A percentile compares a stretch with the other conserved stretches of the same genome.
phyloP scores from a whole-genome alignment of 169 alveolate species.

The Plasmodium malariae region DNA sequence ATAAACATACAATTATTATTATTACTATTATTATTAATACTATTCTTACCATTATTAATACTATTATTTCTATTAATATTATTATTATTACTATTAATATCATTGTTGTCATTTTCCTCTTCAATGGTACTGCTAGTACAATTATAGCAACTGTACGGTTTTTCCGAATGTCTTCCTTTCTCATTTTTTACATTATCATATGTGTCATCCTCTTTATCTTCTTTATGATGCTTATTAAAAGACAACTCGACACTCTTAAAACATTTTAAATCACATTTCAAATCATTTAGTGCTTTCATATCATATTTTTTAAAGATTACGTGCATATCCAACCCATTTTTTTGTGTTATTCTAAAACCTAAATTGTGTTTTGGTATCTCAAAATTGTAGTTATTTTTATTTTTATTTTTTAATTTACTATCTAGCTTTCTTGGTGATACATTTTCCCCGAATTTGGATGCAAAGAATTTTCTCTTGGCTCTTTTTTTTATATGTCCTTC shows the following conservation, averaged over 20 bases:
- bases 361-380: constrained; percentile 43
- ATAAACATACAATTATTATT: not conserved
- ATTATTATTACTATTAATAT: not conserved
- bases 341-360: constrained; percentile 78
- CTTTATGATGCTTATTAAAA: constrained; percentile 32
- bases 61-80: not conserved
- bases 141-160: constrained; percentile 25
- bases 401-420: not conserved
- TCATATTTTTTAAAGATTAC: constrained; percentile 80
- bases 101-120: not conserved
- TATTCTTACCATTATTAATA: not conserved
- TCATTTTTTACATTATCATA: constrained; percentile 18
- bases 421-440: not conserved
- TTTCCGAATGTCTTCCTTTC: constrained; percentile 1
- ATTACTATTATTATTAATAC: constrained; percentile 3
- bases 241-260: constrained; percentile 50
- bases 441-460: not conserved
- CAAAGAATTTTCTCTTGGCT: not conserved
- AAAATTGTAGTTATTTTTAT: constrained; percentile 42
- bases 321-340: constrained; percentile 80
- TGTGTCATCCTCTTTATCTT: not conserved
- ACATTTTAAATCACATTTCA: constrained; percentile 46
- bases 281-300: constrained; percentile 77
- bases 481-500: constrained; percentile 13
- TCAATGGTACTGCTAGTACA: not conserved